Conservation (phyloP, 1,284 basidiomycete species). For the Chalciporus piperatoides region DNA sequence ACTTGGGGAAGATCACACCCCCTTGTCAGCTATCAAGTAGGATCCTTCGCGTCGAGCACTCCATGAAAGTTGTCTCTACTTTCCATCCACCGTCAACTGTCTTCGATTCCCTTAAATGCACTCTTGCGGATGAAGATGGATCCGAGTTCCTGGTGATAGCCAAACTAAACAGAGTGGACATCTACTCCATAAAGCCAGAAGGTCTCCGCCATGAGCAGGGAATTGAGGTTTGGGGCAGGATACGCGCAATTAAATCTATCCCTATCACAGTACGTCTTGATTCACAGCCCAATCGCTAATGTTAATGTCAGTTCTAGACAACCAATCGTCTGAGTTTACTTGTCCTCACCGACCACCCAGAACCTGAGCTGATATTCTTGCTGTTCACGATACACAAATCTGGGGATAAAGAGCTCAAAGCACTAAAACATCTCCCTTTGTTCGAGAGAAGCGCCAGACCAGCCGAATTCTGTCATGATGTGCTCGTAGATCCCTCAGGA, state of each 20-base stretch:
- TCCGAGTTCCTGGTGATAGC: slow-evolving; percentile 64
- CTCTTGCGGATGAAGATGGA: slow-evolving; percentile 42
- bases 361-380: slow-evolving; percentile 63
- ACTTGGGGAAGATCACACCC: too few species aligned
- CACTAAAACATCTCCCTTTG: slow-evolving; percentile 45
- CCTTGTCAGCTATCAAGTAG: too few species aligned
- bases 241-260: slow-evolving; percentile 52
- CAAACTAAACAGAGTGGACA: slow-evolving; percentile 59
- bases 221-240: slow-evolving; percentile 62
- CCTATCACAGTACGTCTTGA: slow-evolving; percentile 45
- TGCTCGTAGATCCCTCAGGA: slow-evolving; percentile 61
- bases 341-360: slow-evolving; percentile 68
- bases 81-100: slow-evolving; percentile 67
- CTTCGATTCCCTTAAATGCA: slow-evolving; percentile 57
- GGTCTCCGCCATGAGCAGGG: slow-evolving; percentile 56
- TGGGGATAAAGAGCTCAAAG: slow-evolving; percentile 37
- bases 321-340: slow-evolving; percentile 50
- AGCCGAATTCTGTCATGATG: slow-evolving; percentile 65
- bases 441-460: slow-evolving; percentile 52
- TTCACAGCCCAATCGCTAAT: not conserved
- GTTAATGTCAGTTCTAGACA: slow-evolving; percentile 34
- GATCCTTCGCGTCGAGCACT: not conserved
- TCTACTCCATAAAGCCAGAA: slow-evolving; percentile 57
- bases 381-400: slow-evolving; percentile 41
- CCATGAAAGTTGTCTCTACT: slow-evolving; percentile 68